Evolutionary conservation across 805 yeast species (phyloP).

Genomic region (Metschnikowia sp.): DNA sequence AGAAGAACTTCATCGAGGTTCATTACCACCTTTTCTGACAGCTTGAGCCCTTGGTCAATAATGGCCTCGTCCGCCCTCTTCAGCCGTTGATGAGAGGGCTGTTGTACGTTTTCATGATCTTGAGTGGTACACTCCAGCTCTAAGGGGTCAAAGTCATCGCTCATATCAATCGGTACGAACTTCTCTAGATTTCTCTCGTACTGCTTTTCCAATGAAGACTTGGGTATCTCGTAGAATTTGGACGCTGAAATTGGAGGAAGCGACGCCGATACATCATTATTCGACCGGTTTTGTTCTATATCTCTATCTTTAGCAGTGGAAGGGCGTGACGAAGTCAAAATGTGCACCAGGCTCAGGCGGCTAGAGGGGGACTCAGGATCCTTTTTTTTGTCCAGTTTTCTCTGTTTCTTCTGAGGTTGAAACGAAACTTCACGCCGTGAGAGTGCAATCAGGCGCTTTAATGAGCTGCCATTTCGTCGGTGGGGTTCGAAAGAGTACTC

Average conservation of each 20-base stretch:
- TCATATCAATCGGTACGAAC: conserved; percentile 9
- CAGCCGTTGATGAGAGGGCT: too few relatives aligned
- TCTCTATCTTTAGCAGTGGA: not conserved
- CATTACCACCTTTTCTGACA: too few relatives aligned
- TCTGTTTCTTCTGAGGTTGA: conserved; percentile 11
- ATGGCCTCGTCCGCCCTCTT: too few relatives aligned
- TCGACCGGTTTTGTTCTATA: not conserved
- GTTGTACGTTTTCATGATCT: too few relatives aligned
- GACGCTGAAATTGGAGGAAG: conserved; percentile 4
- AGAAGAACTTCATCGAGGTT: not conserved
- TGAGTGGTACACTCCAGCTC: conserved; percentile 7
- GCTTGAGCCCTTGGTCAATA: too few relatives aligned
- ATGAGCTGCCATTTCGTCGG: conserved; percentile 4
- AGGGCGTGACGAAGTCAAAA: conserved; percentile 12
- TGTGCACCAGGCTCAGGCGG: conserved; percentile 15
- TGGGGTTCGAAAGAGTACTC: conserved; percentile 7
- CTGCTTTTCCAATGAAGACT: conserved; percentile 15
- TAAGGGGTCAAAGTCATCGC: conserved; percentile 13
- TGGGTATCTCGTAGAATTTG: conserved; percentile 14
- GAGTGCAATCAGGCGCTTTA: conserved; percentile 6
- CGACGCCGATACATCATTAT: not conserved
- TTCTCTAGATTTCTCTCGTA: conserved; percentile 13
- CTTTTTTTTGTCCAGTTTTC: conserved; percentile 2
- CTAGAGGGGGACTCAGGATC: not conserved
- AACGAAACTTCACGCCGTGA: conserved; percentile 15